A percentile compares a stretch with the other conserved stretches of the same genome.
These are phyloP conservation scores for Cucumis sativus DNA, from an alignment of 306 rosid species.

Conservation along the genomic window Cucumber_9930_V3 NC_026659.2:21852501-21853000, in stretches of 20 bases:
- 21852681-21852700: conserved; percentile 3
- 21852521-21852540: no score
- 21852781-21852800: background rate
- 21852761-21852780: conserved; percentile 87
- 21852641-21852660: background rate
- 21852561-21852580: no score
- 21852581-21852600: no score
- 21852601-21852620: background rate
- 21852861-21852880: conserved; percentile 54
- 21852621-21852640: background rate
- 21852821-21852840: background rate
- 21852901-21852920: conserved; percentile 96
- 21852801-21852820: background rate
- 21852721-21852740: conserved; percentile 95
- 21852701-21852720: conserved; percentile 63
- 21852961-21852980: background rate
- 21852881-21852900: conserved; percentile 59
- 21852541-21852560: no score
- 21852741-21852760: conserved; percentile 89
- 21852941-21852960: background rate
- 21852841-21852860: conserved; percentile 70
- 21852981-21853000: background rate
- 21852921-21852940: conserved; percentile 71
- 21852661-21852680: background rate
- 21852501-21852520: no score